Base-by-base conservation (phyloP, 1,284 basidiomycete species). In the Tilletia indica region DNA sequence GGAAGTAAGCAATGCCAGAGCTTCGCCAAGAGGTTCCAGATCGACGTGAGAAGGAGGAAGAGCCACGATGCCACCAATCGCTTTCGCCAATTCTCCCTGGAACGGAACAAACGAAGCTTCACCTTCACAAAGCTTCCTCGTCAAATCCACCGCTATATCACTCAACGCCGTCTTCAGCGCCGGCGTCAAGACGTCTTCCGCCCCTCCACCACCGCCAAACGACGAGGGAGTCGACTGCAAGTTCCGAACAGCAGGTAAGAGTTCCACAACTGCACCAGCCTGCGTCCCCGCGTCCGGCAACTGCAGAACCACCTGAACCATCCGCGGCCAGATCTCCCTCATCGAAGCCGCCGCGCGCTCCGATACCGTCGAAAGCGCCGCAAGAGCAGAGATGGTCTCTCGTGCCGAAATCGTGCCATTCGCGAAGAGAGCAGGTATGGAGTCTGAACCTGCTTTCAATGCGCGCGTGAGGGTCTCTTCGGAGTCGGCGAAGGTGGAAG, bases 1-100 rank as follows among this genome's bases (percentile, higher is more conserved):
- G 0, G 75, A 76, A 14, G 72, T 71, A 34, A 75, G 58, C n/a
- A 76, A 63, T 5, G 61, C 61, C 6, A 64, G 61, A 36, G 61
- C 31, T 21, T 64, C 61, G 6, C 31, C 34, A 9, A 64, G 34
- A 3, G 61, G 34, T 21, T 64, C 61, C 61, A 39, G 34, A 4
- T 64, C 61, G 34, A 64, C 3, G 14, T 64, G 61, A 5, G 61
- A 39, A 19, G 36, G 61, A 38, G 61, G 61, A 0, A 64, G 14
- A 36, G 61, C 34, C 19, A 64, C 61, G 36, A 64, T 64, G 36
- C 61, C 61, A 11, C 61, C 61, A 21, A 64, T 64, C 6, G 61
- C 61, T 12, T 16, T 11, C 11, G 61, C 61, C 36, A 64, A 34
- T 14, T 64, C 61, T n/a, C 31, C 12, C 12, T 19, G 61, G 36